phyloP scores from a whole-genome alignment of 2,329 filamentous ascomycete species.

The Pestalotiopsis sp. region DNA sequence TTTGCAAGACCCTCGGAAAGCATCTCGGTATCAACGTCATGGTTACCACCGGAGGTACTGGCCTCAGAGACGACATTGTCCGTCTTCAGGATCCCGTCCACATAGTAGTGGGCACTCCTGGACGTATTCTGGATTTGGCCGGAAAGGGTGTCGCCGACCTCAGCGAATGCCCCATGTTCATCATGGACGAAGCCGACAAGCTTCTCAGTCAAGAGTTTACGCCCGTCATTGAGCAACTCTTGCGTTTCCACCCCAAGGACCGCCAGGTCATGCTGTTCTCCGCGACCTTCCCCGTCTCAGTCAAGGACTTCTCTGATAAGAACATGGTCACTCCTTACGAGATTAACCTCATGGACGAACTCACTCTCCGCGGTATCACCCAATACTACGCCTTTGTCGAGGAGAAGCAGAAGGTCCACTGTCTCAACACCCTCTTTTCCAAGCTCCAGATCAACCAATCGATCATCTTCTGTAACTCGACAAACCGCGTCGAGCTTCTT shows the following conservation, averaged over 20 bases:
- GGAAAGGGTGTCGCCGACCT: conserved; percentile 96
- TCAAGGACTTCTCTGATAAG: conserved; percentile 97
- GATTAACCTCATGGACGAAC: conserved; percentile 99
- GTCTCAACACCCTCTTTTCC: conserved; percentile 96
- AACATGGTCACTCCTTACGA: conserved; percentile 97
- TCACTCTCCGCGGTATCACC: conserved; percentile 95
- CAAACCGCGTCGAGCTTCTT: conserved; percentile 93
- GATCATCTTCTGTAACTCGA: conserved; percentile 99
- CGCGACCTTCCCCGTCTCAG: conserved; percentile 93
- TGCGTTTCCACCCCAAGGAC: conserved; percentile 95
- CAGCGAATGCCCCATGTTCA: conserved; percentile 94
- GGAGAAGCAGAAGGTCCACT: conserved; percentile 99
- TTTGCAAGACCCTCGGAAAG: conserved; percentile 98
- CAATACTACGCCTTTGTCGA: conserved; percentile 99
- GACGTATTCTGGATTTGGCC: conserved; percentile 92
- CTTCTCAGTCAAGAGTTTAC: conserved; percentile 96
- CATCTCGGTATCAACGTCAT: conserved; percentile 97
- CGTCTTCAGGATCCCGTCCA: conserved; percentile 92
- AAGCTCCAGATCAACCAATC: conserved; percentile 99
- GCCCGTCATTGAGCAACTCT: conserved; percentile 91
- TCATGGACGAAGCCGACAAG: conserved; percentile 99
- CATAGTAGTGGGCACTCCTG: conserved; percentile 95
- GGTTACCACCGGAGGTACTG: conserved; percentile 97
- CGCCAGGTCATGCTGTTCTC: conserved; percentile 99
- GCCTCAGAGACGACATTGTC: conserved; percentile 93